A percentile compares a stretch with the other conserved stretches of the same genome.
Evolutionary conservation across 495 filamentous ascomycete species (phyloP).

Genomic region (Xylaria nigripes): DNA sequence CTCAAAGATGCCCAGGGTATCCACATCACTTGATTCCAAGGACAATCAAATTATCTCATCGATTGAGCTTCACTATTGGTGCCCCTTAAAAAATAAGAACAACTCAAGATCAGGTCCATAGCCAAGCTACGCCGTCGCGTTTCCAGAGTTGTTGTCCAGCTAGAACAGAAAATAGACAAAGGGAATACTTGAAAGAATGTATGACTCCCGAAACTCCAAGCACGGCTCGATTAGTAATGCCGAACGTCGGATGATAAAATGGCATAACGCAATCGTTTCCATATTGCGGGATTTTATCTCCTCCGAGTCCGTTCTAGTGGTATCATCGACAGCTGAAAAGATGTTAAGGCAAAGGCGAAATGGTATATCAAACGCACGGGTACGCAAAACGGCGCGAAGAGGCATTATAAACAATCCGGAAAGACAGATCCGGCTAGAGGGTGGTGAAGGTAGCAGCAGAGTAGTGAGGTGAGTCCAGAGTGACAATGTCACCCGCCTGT

Average conservation of each 20-base stretch:
- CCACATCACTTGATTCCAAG: neutral
- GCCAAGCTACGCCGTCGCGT: slow-evolving; percentile 4
- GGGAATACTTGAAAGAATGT: neutral
- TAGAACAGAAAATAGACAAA: neutral
- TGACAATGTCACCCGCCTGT: neutral
- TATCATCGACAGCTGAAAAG: slow-evolving; percentile 23
- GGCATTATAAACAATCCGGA: slow-evolving; percentile 2
- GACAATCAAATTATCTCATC: neutral
- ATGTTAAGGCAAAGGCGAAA: slow-evolving; percentile 9
- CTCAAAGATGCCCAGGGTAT: neutral
- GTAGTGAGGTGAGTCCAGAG: neutral
- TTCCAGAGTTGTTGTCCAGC: slow-evolving; percentile 5
- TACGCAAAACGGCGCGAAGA: neutral
- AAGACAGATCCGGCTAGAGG: neutral
- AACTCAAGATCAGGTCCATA: neutral
- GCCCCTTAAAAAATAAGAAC: neutral
- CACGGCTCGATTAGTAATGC: neutral
- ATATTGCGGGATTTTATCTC: slow-evolving; percentile 15
- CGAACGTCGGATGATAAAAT: neutral
- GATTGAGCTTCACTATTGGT: neutral
- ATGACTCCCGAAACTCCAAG: slow-evolving; percentile 8
- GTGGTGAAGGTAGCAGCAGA: neutral
- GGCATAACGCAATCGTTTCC: slow-evolving; percentile 9
- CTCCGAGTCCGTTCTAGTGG: slow-evolving; percentile 23
- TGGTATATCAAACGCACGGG: slow-evolving; percentile 3